Evolutionary conservation across 1,284 basidiomycete genomes (phyloP).

Genomic region (Cryptococcus sp.): DNA sequence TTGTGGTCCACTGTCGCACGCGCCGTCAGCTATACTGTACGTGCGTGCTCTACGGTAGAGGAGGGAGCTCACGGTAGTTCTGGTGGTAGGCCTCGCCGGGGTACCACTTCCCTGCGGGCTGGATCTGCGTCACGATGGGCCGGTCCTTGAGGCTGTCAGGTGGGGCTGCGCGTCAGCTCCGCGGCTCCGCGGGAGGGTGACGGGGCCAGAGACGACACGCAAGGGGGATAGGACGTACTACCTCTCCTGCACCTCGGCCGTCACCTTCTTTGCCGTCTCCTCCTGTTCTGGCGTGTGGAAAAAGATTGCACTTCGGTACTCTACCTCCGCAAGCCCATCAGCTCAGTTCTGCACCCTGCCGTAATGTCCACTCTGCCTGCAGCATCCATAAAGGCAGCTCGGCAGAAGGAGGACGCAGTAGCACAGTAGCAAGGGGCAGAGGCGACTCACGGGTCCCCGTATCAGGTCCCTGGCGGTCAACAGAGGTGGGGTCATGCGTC

Average conservation of each 20-base stretch:
- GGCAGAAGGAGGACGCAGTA: too few species aligned
- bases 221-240: constrained; percentile 51
- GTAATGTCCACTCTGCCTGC: too few species aligned
- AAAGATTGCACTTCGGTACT: constrained; percentile 94
- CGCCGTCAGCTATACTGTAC: not conserved
- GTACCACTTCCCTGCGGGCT: constrained; percentile 67
- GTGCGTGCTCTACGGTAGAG: not conserved
- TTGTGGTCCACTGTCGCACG: constrained; percentile 46
- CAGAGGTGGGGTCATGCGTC: constrained; percentile 88
- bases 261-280: constrained; percentile 71
- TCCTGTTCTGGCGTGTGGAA: constrained; percentile 73
- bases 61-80: constrained; percentile 56
- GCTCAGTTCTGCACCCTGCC: too few species aligned
- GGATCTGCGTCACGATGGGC: constrained; percentile 75
- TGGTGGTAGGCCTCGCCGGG: constrained; percentile 83
- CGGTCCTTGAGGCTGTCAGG: constrained; percentile 64
- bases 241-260: constrained; percentile 77
- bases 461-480: constrained; percentile 73
- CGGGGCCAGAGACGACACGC: not conserved
- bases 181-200: not conserved
- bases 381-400: too few species aligned
- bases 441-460: constrained; percentile 65
- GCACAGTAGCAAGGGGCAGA: not conserved
- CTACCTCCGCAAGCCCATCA: too few species aligned
- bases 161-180: not conserved